Conservation (phyloP, 2,329 filamentous ascomycete species). For the Capronia americana region DNA sequence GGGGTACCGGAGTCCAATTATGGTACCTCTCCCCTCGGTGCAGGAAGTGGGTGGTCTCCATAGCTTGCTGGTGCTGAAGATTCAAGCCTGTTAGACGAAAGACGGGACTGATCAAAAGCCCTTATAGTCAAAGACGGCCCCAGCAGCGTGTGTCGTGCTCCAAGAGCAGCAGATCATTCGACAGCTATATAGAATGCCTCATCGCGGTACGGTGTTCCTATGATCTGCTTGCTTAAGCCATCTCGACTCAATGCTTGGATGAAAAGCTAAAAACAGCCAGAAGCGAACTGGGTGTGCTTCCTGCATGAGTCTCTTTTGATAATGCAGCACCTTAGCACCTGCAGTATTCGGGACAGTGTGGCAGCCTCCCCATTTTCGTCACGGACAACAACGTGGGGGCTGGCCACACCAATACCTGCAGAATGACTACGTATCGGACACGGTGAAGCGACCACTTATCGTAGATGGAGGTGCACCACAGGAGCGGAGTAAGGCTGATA, state of each 20-base stretch:
- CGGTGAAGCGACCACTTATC: not conserved
- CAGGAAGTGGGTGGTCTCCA: not conserved
- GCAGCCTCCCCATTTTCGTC: not conserved
- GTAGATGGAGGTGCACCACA: not conserved
- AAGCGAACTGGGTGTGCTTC: not conserved
- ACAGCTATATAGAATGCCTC: not conserved
- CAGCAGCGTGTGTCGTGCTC: too few relatives aligned
- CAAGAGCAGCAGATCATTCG: not conserved
- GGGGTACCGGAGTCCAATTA: not conserved
- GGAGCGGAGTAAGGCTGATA: not conserved
- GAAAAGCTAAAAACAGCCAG: not conserved
- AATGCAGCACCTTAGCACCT: not conserved
- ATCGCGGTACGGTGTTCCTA: not conserved
- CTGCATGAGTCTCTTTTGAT: not conserved
- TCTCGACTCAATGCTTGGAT: not conserved
- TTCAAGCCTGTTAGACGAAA: not conserved
- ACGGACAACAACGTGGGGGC: not conserved
- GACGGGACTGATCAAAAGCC: not conserved
- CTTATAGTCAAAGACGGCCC: not conserved
- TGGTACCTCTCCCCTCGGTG: not conserved
- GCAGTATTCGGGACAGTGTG: not conserved
- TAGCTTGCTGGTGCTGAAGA: not conserved
- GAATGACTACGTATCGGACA: not conserved
- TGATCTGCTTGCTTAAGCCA: not conserved
- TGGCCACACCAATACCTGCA: not conserved